Evolutionary conservation across 352 stramenopile genomes (phyloP), one percentile per base, ranked within the genome.

Genomic region (Phytophthora lateralis): DNA sequence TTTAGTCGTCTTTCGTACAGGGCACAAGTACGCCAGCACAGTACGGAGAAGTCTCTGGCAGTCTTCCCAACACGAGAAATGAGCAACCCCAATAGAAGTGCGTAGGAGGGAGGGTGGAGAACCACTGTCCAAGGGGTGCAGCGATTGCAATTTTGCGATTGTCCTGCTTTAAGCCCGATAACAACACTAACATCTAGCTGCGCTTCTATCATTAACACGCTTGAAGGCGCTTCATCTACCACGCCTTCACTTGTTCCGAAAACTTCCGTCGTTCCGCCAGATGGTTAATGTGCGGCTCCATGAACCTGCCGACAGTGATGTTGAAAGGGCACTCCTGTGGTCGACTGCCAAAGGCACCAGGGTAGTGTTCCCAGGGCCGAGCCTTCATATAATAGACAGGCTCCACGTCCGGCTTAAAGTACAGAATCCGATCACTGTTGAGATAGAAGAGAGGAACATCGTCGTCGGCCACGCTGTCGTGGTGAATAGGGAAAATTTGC

Each of bases 381-480:
- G 75, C 73, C 37, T 73, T 75, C 20, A 74, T 76, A 30, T 80
- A 76, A 60, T 74, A 80, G 4, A 85, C 43, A n/a, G 51, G 38
- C 35, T 77, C 47, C 14, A 76, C 63, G 20, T 79, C 57, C 11
- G 66, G 65, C 20, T 68, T 63, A 34, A 65, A 77, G 32, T 66
- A 9, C 12, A 75, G 59, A 39, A 88, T 81, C 21, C 72, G 60
- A 60, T 88, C 73, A 58, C 75, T 88, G 54, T 82, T 85, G 39
- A 85, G 70, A 60, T 83, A 88, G 10, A 85, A 69, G 30, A 73
- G 41, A 11, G 63, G 56, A 0, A 74, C 53, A 15, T 75, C 49
- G 30, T 70, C 62, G 37, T 56, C 63, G 12, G 55, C 47, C 11
- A 65, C 60, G 9, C 24, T 55, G 6, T 66, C 46, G n/a, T 43